Evolutionary conservation across 139 green algal genomes (phyloP).

Genomic region (Coelastrella sp.): DNA sequence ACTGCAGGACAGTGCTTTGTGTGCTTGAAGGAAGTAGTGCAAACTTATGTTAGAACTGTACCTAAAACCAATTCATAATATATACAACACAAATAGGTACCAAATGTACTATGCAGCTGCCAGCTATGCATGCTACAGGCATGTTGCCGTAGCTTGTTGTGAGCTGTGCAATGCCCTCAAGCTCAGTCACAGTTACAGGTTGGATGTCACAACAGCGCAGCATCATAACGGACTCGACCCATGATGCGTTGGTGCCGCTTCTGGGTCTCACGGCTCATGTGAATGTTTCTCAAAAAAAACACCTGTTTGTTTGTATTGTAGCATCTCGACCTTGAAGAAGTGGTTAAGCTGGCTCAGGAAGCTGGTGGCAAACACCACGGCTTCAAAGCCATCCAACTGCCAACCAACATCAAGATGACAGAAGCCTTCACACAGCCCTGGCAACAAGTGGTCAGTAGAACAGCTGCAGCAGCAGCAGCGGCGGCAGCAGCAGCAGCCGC

Average conservation of each 20-base stretch:
- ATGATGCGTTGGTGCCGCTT: background rate
- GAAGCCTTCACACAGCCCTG: conserved; percentile 73
- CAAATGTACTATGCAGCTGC: too few species aligned
- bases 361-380: conserved; percentile 68
- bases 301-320: background rate
- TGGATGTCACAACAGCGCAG: too few species aligned
- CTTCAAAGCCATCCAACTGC: conserved; percentile 78
- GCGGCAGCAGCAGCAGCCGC: conserved; percentile 16
- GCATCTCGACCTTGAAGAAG: conserved; percentile 55
- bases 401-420: conserved; percentile 69
- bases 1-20: too few species aligned
- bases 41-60: too few species aligned
- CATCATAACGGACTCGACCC: too few species aligned
- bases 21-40: too few species aligned
- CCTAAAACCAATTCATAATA: too few species aligned
- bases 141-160: too few species aligned
- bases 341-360: conserved; percentile 64
- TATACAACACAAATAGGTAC: too few species aligned
- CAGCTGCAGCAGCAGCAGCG: background rate
- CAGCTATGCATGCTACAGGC: too few species aligned
- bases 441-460: conserved; percentile 58
- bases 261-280: background rate
- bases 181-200: too few species aligned
- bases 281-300: background rate
- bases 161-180: too few species aligned